phyloP scores from a whole-genome alignment of 345 rosid genomes.

The Brassica rapa region DNA sequence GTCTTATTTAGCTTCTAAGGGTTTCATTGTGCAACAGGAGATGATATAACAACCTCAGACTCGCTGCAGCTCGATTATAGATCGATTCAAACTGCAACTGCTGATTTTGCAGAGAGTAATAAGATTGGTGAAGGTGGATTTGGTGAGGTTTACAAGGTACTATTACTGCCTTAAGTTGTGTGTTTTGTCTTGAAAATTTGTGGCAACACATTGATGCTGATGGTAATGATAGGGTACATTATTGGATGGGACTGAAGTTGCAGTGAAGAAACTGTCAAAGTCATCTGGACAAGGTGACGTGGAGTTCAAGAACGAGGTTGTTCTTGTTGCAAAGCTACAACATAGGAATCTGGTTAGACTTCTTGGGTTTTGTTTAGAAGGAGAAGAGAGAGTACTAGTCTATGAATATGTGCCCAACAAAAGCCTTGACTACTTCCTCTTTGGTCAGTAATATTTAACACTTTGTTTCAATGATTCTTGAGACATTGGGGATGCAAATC shows the following conservation, averaged over 20 bases:
- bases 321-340: constrained; percentile 37
- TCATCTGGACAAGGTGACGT: constrained; percentile 37
- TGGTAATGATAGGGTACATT: constrained; percentile 17
- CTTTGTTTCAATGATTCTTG: constrained; percentile 9
- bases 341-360: constrained; percentile 38
- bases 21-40: constrained; percentile 31
- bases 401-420: constrained; percentile 40
- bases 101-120: constrained; percentile 48
- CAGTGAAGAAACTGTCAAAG: constrained; percentile 36
- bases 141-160: constrained; percentile 68
- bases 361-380: constrained; percentile 30
- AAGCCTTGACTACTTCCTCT: constrained; percentile 40
- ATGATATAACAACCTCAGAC: constrained; percentile 43
- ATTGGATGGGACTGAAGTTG: constrained; percentile 31
- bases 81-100: constrained; percentile 50
- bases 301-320: constrained; percentile 44
- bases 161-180: not conserved
- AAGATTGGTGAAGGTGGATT: constrained; percentile 73
- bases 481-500: not conserved
- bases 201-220: not conserved
- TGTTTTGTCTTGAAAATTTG: not conserved
- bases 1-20: not conserved
- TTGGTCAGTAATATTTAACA: constrained; percentile 19
- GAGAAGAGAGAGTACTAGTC: constrained; percentile 36
- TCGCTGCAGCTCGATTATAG: constrained; percentile 51